Evolutionary conservation across 1,284 basidiomycete genomes (phyloP).

Genomic region (Cutaneotrichosporon mucoides): DNA sequence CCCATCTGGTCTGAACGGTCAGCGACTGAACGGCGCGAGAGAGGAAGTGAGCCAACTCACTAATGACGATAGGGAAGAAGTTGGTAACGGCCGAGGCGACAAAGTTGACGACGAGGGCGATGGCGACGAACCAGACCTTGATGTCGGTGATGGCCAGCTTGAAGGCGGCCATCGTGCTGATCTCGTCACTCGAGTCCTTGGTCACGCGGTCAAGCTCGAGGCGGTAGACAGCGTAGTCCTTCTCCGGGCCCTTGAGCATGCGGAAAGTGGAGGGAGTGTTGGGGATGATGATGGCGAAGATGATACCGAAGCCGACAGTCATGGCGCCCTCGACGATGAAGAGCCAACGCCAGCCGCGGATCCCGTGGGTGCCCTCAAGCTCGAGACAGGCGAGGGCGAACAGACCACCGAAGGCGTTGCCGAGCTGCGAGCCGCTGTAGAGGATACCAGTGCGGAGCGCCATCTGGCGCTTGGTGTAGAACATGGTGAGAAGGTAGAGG

Average conservation of each 20-base stretch:
- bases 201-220: constrained; percentile 38
- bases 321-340: constrained; percentile 33
- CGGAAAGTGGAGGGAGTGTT: constrained; percentile 34
- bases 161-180: constrained; percentile 27
- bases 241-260: constrained; percentile 34
- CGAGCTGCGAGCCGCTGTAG: constrained; percentile 40
- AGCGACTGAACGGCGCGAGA: too few species aligned
- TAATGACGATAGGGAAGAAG: constrained; percentile 45
- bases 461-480: constrained; percentile 41
- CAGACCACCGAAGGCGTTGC: constrained; percentile 41
- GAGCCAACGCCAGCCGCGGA: constrained; percentile 41
- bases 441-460: constrained; percentile 32
- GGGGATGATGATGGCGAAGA: constrained; percentile 38
- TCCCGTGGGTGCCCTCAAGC: constrained; percentile 32
- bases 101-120: constrained; percentile 21
- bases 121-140: constrained; percentile 39
- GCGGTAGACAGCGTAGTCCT: constrained; percentile 36
- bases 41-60: too few species aligned
- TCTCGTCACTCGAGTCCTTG: constrained; percentile 32
- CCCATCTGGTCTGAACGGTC: constrained; percentile 26
- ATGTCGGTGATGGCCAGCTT: constrained; percentile 35
- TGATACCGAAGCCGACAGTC: constrained; percentile 32
- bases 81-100: constrained; percentile 43
- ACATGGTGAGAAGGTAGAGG: constrained; percentile 35
- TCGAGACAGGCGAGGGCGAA: constrained; percentile 28